A percentile compares a stretch with the other conserved stretches of the same genome.
phyloP scores from a whole-genome alignment of 2,329 filamentous ascomycete species.

The Exophiala alcalophila region DNA sequence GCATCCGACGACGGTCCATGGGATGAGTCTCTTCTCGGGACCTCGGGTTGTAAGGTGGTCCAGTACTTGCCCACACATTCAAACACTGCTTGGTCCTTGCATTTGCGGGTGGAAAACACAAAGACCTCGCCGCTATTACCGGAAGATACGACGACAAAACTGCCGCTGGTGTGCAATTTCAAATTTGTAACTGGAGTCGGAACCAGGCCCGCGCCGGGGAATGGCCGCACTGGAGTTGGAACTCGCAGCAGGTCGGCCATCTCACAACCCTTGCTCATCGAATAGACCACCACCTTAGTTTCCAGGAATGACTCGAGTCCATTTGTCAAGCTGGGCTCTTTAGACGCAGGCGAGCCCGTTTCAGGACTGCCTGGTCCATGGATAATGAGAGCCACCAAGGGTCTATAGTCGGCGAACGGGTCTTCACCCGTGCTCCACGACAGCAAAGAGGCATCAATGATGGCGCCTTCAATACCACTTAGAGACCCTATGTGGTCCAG shows the following conservation, averaged over 20 bases:
- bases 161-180: slow-evolving; percentile 68
- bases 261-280: slow-evolving; percentile 68
- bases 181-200: slow-evolving; percentile 60
- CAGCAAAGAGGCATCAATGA: slow-evolving; percentile 78
- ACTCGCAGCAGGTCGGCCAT: slow-evolving; percentile 72
- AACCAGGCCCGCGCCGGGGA: slow-evolving; percentile 9
- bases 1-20: slow-evolving; percentile 47
- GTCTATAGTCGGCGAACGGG: slow-evolving; percentile 56
- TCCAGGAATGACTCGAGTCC: slow-evolving; percentile 60
- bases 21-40: slow-evolving; percentile 44
- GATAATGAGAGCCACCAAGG: slow-evolving; percentile 74
- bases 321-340: slow-evolving; percentile 3
- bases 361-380: slow-evolving; percentile 63
- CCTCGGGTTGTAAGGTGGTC: slow-evolving; percentile 70
- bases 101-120: slow-evolving; percentile 57
- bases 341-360: slow-evolving; percentile 30
- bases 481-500: slow-evolving; percentile 67
- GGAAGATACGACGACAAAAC: slow-evolving; percentile 71
- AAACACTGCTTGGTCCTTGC: slow-evolving; percentile 40
- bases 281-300: slow-evolving; percentile 86
- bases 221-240: slow-evolving; percentile 44
- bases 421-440: slow-evolving; percentile 62
- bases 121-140: slow-evolving; percentile 84
- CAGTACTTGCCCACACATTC: slow-evolving; percentile 84
- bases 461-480: slow-evolving; percentile 73